Evolutionary conservation across 139 green algal genomes (phyloP), one percentile per base, ranked within the genome.

Genomic region (Chlorella sp.): DNA sequence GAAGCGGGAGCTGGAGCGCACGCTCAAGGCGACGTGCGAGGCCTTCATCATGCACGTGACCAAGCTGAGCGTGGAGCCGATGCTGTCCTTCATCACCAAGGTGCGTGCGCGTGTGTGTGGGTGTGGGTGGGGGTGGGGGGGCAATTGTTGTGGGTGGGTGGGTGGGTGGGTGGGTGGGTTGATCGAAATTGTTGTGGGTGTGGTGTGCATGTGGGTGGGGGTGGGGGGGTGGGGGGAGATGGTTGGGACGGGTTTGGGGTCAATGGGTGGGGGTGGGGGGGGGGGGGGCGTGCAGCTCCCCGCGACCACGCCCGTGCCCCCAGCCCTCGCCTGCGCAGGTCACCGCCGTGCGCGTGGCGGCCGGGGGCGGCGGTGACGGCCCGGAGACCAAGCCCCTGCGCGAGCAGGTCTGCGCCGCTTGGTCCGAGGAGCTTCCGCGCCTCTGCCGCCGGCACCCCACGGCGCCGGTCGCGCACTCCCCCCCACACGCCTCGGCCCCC

Each of bases 31-130:
- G 15, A 85, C 78, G 65, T 98, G 95, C 79, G 95, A 99, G 87
- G 76, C 84, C 14, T 93, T 95, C 83, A 98, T 98, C 88, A 97
- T 98, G 94, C 85, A 86, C 5, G 74, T 92, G 27, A 99, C 94
- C 42, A 98, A 98, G 84, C 74, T 91, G 51, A 87, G 85, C 8
- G 92, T 98, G 42, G 95, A 99, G 79, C 94, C 94, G 3, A 85
- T 98, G 90, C 89, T 99, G 40, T 89, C 84, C 36, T 99, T 99
- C 82, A 88, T 97, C 79, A 97, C 91, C 63, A 97, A 97, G 80
- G 91, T 95, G 40, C 89, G 79, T 2, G 76, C 76, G 33, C n/a
- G n/a, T n/a, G n/a, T n/a, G n/a, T n/a, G n/a, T n/a, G n/a, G n/a
- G n/a, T n/a, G n/a, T n/a, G n/a, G n/a, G n/a, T n/a, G n/a, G n/a